A percentile compares a stretch with the other conserved stretches of the same genome.
These are phyloP conservation scores for Circinella umbellata DNA, from an alignment of 371 early-diverging fungal species.

Conservation along the genomic window DNA sequence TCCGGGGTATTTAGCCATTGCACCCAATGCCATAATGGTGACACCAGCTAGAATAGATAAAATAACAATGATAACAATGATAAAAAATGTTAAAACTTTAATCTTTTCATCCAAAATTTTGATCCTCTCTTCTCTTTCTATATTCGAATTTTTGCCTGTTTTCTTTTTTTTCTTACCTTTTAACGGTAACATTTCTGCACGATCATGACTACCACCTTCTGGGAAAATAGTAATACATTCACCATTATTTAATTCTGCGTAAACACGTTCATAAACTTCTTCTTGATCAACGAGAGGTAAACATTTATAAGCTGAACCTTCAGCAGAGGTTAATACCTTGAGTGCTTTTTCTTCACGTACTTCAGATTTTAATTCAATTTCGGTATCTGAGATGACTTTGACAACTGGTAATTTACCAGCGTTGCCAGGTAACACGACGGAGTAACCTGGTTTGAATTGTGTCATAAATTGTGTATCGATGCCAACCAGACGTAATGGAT, in stretches of 20 bases:
- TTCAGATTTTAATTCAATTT: slow-evolving; percentile 62
- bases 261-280: slow-evolving; percentile 83
- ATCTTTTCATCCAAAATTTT: neutral
- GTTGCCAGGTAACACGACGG: slow-evolving; percentile 60
- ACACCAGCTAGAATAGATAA: slow-evolving; percentile 64
- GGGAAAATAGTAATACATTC: slow-evolving; percentile 97
- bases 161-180: slow-evolving; percentile 61
- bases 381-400: slow-evolving; percentile 81
- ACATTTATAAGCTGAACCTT: slow-evolving; percentile 76
- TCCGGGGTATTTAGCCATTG: slow-evolving; percentile 89
- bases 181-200: slow-evolving; percentile 91
- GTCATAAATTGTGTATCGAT: slow-evolving; percentile 69
- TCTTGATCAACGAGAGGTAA: slow-evolving; percentile 91
- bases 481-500: slow-evolving; percentile 70
- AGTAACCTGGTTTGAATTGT: slow-evolving; percentile 60
- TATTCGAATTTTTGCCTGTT: neutral
- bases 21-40: slow-evolving; percentile 92
- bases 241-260: slow-evolving; percentile 77
- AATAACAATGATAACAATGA: slow-evolving; percentile 2
- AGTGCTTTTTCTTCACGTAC: slow-evolving; percentile 72
- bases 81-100: no score
- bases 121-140: no score
- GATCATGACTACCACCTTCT: slow-evolving; percentile 97
- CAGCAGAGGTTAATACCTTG: slow-evolving; percentile 58
- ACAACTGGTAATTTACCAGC: slow-evolving; percentile 67